Evolutionary conservation across 2,329 filamentous ascomycete species (phyloP), one percentile per base, ranked within the genome.

Genomic region (Cercospora janseana): DNA sequence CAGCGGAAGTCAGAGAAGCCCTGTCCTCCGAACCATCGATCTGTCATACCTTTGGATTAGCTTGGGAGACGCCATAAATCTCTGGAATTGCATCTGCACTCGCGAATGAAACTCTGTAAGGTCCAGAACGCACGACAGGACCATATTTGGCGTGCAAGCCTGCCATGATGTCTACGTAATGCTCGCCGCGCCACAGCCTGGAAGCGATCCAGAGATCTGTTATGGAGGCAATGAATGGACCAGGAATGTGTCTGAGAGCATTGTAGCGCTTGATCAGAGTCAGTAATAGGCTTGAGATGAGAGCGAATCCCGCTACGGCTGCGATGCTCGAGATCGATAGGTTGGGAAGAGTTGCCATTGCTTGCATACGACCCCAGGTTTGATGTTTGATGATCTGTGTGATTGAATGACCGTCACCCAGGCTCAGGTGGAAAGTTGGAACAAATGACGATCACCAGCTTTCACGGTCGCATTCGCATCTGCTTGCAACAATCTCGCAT

Each of bases 121-220:
- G 62, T 2, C 57, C 63, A n/a, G 45, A 60, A 20, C 63, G 58
- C 10, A 68, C 63, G 8, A 67, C 56, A 23, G 58, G 56, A 2
- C 63, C 63, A 37, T 63, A 54, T 23, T 58, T 55, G 35, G 55
- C 46, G 38, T 67, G 64, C 2, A 38, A 21, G 4, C 24, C 35
- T 13, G 35, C 20, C 4, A 38, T 7, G 16, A 78, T 71, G 32
- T 49, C 37, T 8, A 49, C 28, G 20, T 46, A 32, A 24, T 52
- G 46, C 23, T 45, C 31, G 26, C 52, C 52, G 13, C 49, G 49
- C 32, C 45, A 55, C 27, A 52, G 34, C 20, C 44, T 51, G 13
- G 28, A 12, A 13, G 49, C 41, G 13, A 29, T 21, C 49, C 49
- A 55, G 18, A 52, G n/a, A 16, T 55, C 49, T 12, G 52, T 55